A percentile compares a stretch with the other conserved stretches of the same genome.
Evolutionary conservation across 73 alveolate species (phyloP).

Genomic region (Chromera velia): DNA sequence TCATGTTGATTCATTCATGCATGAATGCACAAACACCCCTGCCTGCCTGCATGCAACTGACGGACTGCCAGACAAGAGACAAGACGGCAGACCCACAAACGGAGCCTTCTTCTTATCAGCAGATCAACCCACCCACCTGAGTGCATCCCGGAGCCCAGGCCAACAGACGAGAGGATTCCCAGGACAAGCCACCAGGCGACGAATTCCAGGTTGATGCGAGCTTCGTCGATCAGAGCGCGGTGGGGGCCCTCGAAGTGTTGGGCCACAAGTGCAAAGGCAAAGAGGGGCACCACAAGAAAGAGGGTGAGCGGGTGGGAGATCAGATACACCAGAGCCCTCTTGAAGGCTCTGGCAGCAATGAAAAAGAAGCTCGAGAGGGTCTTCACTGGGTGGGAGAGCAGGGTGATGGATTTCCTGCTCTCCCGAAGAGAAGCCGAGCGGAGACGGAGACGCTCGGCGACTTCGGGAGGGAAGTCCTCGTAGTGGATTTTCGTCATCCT

Average conservation of each 20-base stretch:
- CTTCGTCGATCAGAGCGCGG: background rate
- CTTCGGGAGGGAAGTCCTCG: too few relatives aligned
- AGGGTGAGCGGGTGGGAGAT: background rate
- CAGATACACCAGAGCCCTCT: too few relatives aligned
- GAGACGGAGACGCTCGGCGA: too few relatives aligned
- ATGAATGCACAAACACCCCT: background rate
- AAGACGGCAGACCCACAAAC: too few relatives aligned
- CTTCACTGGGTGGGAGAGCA: too few relatives aligned
- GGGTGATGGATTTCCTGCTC: too few relatives aligned
- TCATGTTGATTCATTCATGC: background rate
- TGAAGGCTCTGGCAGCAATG: too few relatives aligned
- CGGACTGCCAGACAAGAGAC: background rate
- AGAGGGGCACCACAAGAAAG: background rate
- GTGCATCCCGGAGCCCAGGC: conserved; percentile 63
- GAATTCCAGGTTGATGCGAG: conserved; percentile 1
- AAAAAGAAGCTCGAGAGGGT: too few relatives aligned
- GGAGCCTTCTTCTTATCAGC: too few relatives aligned
- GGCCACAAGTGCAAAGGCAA: background rate
- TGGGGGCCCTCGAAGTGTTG: background rate
- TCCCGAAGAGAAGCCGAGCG: too few relatives aligned
- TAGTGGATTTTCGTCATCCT: too few relatives aligned
- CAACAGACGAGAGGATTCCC: conserved; percentile 57
- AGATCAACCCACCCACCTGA: background rate
- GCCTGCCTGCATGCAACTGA: background rate
- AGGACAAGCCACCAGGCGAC: conserved; percentile 60